These are phyloP conservation scores for Tylopilus sp. DNA, from an alignment of 1,284 basidiomycete species.

Conservation along the genomic window DNA sequence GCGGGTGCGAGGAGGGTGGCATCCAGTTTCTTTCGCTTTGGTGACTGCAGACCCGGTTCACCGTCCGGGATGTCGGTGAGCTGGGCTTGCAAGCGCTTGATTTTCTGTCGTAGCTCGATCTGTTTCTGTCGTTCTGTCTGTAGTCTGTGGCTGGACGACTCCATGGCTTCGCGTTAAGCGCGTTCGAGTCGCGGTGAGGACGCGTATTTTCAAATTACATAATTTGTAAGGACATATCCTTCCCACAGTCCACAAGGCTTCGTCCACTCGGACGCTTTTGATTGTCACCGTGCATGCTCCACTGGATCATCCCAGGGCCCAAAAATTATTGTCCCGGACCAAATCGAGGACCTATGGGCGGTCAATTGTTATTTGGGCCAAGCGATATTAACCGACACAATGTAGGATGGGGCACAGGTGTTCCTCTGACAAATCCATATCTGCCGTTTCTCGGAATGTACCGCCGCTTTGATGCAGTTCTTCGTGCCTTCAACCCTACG, in stretches of 20 bases:
- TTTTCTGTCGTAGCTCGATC: constrained; percentile 40
- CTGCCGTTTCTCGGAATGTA: constrained; percentile 31
- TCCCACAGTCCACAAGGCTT: constrained; percentile 15
- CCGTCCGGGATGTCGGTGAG: constrained; percentile 34
- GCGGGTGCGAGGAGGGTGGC: constrained; percentile 50
- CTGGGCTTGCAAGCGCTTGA: constrained; percentile 41
- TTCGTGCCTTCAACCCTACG: constrained; percentile 17
- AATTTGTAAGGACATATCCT: constrained; percentile 14
- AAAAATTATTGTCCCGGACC: constrained; percentile 7
- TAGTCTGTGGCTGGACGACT: constrained; percentile 32
- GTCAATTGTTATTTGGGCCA: not conserved
- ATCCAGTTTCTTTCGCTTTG: constrained; percentile 47
- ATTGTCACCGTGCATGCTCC: constrained; percentile 8
- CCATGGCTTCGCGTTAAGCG: constrained; percentile 29
- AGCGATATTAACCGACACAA: constrained; percentile 11
- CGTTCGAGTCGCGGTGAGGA: constrained; percentile 16
- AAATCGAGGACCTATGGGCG: constrained; percentile 3
- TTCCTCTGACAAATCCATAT: constrained; percentile 10
- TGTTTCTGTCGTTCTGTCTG: constrained; percentile 32
- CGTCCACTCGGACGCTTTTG: constrained; percentile 13
- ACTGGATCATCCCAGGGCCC: constrained; percentile 9
- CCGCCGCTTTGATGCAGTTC: constrained; percentile 27
- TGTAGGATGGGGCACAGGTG: constrained; percentile 11
- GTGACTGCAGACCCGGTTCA: constrained; percentile 34
- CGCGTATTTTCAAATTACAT: constrained; percentile 23